Percentiles rank a stretch among this genome's conserved stretches.
Conservation (phyloP, 306 rosid genomes). For the Prunus mongolica region DNA sequence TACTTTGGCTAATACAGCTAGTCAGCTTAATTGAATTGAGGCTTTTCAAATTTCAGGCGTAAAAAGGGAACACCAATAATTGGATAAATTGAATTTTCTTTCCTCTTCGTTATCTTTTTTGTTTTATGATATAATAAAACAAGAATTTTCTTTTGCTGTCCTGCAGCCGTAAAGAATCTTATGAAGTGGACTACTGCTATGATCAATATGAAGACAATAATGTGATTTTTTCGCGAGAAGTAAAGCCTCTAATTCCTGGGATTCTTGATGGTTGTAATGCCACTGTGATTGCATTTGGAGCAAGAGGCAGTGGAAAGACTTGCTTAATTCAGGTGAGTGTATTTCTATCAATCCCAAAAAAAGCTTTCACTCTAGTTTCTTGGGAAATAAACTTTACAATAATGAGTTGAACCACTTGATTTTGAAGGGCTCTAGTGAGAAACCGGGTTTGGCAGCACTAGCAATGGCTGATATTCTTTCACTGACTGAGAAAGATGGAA, state of each 20-base stretch:
- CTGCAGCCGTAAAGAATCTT: slow-evolving; percentile 57
- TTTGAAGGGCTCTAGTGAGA: slow-evolving; percentile 73
- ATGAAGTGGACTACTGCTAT: slow-evolving; percentile 61
- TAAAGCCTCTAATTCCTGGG: slow-evolving; percentile 56
- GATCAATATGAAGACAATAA: slow-evolving; percentile 58
- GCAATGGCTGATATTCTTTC: slow-evolving; percentile 57
- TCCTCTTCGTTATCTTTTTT: neutral
- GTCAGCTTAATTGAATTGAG: no score
- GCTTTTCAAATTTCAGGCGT: no score
- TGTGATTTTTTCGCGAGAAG: slow-evolving; percentile 54
- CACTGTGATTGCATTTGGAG: slow-evolving; percentile 75
- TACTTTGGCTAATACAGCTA: no score
- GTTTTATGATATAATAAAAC: neutral
- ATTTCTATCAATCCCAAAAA: neutral
- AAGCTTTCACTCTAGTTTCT: neutral
- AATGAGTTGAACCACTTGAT: neutral
- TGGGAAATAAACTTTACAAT: neutral
- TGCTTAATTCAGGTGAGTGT: slow-evolving; percentile 59
- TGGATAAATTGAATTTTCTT: neutral
- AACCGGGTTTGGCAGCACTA: slow-evolving; percentile 65
- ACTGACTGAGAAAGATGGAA: slow-evolving; percentile 48
- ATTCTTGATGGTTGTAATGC: slow-evolving; percentile 68
- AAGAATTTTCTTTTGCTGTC: neutral
- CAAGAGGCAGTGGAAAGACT: slow-evolving; percentile 86
- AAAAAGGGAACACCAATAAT: neutral